A percentile compares a stretch with the other conserved stretches of the same genome.
Conservation (phyloP, 169 alveolate genomes). For the Cryptosporidium ubiquitum region DNA sequence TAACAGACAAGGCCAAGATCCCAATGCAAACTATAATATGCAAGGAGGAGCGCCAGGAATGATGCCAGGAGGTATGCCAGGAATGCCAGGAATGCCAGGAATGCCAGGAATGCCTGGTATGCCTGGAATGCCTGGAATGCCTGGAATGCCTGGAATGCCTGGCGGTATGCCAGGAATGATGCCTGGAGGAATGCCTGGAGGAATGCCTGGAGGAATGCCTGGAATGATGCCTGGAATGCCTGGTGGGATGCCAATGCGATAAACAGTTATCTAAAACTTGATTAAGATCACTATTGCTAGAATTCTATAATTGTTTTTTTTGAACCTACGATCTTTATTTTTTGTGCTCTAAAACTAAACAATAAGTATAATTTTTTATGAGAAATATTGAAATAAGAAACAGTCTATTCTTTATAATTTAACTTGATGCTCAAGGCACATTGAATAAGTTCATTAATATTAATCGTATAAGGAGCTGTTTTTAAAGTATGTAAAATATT, state of each 20-base stretch:
- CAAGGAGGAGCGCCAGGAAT: conserved; percentile 70
- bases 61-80: conserved; percentile 70
- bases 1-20: conserved; percentile 9
- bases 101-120: conserved; percentile 55
- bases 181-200: conserved; percentile 23
- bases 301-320: background rate
- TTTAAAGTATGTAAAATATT: conserved; percentile 68
- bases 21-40: conserved; percentile 17
- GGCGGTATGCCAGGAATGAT: conserved; percentile 22
- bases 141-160: conserved; percentile 54
- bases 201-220: conserved; percentile 40
- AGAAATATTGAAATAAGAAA: background rate
- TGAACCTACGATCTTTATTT: background rate
- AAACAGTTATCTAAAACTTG: background rate
- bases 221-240: conserved; percentile 50
- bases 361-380: background rate
- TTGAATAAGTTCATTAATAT: conserved; percentile 76
- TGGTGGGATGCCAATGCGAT: conserved; percentile 36
- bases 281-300: background rate
- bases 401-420: background rate
- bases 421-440: conserved; percentile 77
- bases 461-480: conserved; percentile 58
- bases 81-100: conserved; percentile 47
- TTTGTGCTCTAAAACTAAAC: background rate
- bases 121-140: conserved; percentile 35